These are phyloP conservation scores for Podospora australis DNA, from an alignment of 495 filamentous ascomycete species.

Conservation along the genomic window DNA sequence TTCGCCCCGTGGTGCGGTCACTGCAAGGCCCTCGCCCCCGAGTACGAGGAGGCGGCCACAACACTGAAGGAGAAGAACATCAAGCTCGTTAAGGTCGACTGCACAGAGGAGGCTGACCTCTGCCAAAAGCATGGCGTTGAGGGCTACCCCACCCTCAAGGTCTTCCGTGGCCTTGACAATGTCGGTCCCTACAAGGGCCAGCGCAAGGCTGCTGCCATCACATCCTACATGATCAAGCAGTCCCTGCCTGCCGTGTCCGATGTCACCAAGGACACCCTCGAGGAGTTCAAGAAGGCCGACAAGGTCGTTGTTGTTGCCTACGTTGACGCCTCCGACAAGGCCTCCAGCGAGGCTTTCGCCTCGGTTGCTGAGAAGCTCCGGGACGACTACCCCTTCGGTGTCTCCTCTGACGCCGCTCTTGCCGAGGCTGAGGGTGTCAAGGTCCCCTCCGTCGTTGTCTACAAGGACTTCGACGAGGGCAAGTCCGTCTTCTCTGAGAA, in stretches of 20 bases:
- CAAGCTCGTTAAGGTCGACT: conserved; percentile 88
- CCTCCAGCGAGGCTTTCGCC: conserved; percentile 72
- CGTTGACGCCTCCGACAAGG: conserved; percentile 77
- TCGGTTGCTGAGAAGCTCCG: conserved; percentile 75
- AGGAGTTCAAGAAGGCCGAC: conserved; percentile 95
- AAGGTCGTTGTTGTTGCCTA: conserved; percentile 94
- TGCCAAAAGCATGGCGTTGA: conserved; percentile 87
- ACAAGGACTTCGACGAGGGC: conserved; percentile 98
- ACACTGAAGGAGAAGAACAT: conserved; percentile 94
- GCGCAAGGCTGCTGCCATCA: conserved; percentile 84
- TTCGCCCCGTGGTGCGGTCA: conserved; percentile 73
- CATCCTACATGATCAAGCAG: conserved; percentile 99
- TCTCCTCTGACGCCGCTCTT: conserved; percentile 71
- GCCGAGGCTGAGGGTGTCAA: conserved; percentile 86
- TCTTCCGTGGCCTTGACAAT: conserved; percentile 91
- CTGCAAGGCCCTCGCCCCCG: conserved; percentile 78
- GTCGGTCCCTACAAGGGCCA: conserved; percentile 78
- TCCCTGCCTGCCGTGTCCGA: conserved; percentile 85
- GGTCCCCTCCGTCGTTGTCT: conserved; percentile 81
- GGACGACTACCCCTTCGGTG: conserved; percentile 88
- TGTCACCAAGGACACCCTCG: conserved; percentile 70
- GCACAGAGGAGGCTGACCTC: conserved; percentile 87
- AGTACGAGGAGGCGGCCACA: conserved; percentile 87
- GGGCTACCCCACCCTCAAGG: conserved; percentile 96
- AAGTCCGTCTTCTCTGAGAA: conserved; percentile 76